Evolutionary conservation across 495 filamentous ascomycete species (phyloP), one percentile per base, ranked within the genome.

Genomic region (Melanomma pulvis-pyrius): DNA sequence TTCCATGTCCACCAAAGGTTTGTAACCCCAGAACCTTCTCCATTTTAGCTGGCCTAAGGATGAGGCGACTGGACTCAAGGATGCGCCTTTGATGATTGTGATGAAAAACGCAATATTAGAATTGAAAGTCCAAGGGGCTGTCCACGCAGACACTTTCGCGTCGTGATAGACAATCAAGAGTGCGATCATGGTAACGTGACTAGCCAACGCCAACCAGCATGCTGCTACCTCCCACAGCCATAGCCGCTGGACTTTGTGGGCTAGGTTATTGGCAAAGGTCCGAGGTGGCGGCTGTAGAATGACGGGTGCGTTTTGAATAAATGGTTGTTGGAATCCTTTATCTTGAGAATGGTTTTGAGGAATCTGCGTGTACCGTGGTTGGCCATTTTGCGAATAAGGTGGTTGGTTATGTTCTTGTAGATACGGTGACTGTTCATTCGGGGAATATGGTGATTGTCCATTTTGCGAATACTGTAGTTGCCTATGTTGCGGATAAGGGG

Each of bases 41-140:
- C 63, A 67, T 44, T 67, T 67, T 22, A 67, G 46, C 34, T 60
- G 63, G 48, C 55, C 30, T 8, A 66, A 9, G 25, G 54, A 28
- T 11, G 22, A 9, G 13, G 54, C 63, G 4, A 61, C 30, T 7
- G 63, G 56, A 15, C 51, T 61, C n/a, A 67, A 17, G 12, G 56
- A 7, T 9, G 56, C 63, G 13, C 46, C 63, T 47, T 67, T 67
- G 19, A 54, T 61, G 32, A 61, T 44, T 1, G 56, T 60, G 19
- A 67, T 46, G 26, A 60, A 1, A 19, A 61, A 51, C 6, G 54
- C 26, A 13, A 66, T 53, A 7, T 39, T 59, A 7, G 54, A 59
- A 28, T 59, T 59, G 0, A 59, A 34, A 0, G 41, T 59, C 63
- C 53, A 66, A 2, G 48, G 48, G 9, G 24, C 22, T 7, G 15